phyloP scores from a whole-genome alignment of 2,329 filamentous ascomycete genomes.

The Clarireedia homoeocarpa region DNA sequence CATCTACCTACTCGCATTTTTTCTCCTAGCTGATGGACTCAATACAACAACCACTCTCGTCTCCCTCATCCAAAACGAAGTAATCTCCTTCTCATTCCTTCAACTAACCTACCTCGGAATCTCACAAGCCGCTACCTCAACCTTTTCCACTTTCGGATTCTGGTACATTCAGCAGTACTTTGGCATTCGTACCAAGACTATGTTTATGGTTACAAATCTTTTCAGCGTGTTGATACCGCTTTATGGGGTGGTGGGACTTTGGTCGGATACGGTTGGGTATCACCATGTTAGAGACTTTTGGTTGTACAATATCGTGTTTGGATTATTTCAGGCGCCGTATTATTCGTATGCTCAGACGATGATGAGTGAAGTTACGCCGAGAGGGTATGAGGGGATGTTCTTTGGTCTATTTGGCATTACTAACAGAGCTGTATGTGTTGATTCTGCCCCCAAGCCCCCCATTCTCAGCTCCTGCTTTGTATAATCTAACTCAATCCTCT shows the following conservation, averaged over 20 bases:
- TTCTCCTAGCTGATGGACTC: slow-evolving; percentile 35
- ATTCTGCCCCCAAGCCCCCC: neutral
- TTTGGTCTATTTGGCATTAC: slow-evolving; percentile 37
- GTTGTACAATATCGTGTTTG: slow-evolving; percentile 36
- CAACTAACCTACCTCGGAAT: slow-evolving; percentile 36
- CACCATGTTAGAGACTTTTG: slow-evolving; percentile 34
- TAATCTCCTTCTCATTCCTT: slow-evolving; percentile 34
- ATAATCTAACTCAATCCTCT: neutral
- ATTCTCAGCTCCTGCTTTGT: neutral
- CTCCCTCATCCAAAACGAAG: slow-evolving; percentile 34
- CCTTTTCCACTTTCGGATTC: slow-evolving; percentile 33
- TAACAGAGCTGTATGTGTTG: slow-evolving; percentile 32
- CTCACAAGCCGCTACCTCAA: slow-evolving; percentile 32
- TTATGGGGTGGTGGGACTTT: slow-evolving; percentile 36
- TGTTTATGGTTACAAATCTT: slow-evolving; percentile 36
- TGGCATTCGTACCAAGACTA: slow-evolving; percentile 33
- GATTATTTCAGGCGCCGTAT: slow-evolving; percentile 36
- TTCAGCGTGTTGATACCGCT: slow-evolving; percentile 35
- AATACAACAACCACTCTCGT: slow-evolving; percentile 34
- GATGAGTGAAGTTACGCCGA: slow-evolving; percentile 36
- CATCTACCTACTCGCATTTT: slow-evolving; percentile 35
- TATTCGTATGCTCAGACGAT: slow-evolving; percentile 38
- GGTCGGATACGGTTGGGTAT: slow-evolving; percentile 33
- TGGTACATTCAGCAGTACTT: slow-evolving; percentile 37
- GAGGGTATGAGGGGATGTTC: slow-evolving; percentile 38